Conservation (phyloP, 176 grass and related monocot species). For the Oropetium thomaeum region DNA sequence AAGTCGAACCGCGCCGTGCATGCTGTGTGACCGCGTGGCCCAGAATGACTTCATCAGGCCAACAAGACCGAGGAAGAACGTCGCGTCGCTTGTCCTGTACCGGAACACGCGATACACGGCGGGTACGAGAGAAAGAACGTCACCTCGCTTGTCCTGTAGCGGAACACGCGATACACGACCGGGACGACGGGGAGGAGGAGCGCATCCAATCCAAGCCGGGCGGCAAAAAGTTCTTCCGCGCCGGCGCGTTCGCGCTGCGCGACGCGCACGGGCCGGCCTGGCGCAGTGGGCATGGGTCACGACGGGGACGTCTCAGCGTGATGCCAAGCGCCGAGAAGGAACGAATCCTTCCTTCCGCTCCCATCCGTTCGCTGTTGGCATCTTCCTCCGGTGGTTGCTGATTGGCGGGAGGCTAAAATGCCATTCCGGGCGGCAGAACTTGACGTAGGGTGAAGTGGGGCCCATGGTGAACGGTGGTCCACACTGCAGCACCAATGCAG, state of each 20-base stretch:
- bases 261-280: neutral
- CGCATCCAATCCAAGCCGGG: neutral
- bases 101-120: neutral
- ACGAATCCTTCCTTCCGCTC: neutral
- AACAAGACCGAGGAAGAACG: too few species aligned
- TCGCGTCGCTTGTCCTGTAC: neutral
- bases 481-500: neutral
- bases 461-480: neutral
- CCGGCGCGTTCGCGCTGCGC: neutral
- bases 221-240: neutral
- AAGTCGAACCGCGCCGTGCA: too few species aligned
- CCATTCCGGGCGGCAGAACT: neutral
- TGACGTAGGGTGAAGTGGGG: too few species aligned
- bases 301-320: neutral
- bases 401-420: too few species aligned
- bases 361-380: conserved; percentile 6
- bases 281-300: neutral
- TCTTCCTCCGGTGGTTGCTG: neutral
- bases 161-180: conserved; percentile 24
- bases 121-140: too few species aligned
- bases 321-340: neutral
- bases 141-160: neutral
- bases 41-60: too few species aligned
- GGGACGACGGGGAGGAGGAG: neutral
- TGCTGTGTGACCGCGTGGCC: too few species aligned